Evolutionary conservation across 768 basidiomycete genomes (phyloP).

Genomic region (Leccinum variicolor): DNA sequence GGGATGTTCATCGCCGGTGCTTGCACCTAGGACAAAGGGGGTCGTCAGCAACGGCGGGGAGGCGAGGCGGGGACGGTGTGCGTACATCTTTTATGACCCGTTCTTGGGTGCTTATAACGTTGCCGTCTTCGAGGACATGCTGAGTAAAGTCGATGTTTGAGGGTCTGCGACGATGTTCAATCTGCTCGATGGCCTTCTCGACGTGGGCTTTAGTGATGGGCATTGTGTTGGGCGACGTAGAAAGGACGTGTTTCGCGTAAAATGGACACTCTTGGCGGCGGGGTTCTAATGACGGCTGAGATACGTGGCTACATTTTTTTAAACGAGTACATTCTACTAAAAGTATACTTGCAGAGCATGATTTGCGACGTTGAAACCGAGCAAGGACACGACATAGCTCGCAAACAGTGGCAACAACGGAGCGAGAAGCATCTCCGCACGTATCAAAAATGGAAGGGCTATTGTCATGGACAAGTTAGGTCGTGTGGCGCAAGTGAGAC

Average conservation of each 20-base stretch:
- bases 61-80: background rate
- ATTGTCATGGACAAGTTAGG: slow-evolving; percentile 7
- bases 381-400: slow-evolving; percentile 79
- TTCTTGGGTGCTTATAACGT: slow-evolving; percentile 87
- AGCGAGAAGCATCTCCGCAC: slow-evolving; percentile 86
- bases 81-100: slow-evolving; percentile 94
- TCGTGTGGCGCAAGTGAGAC: slow-evolving; percentile 4
- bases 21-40: slow-evolving; percentile 66
- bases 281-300: slow-evolving; percentile 25
- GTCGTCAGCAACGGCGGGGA: slow-evolving; percentile 5
- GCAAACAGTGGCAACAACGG: slow-evolving; percentile 85
- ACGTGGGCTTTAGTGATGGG: slow-evolving; percentile 35
- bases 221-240: slow-evolving; percentile 13
- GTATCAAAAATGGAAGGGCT: slow-evolving; percentile 94
- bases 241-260: slow-evolving; percentile 10
- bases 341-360: slow-evolving; percentile 82
- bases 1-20: slow-evolving; percentile 93
- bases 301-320: slow-evolving; percentile 13
- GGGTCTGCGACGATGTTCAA: slow-evolving; percentile 42
- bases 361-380: slow-evolving; percentile 89
- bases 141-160: slow-evolving; percentile 86
- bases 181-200: slow-evolving; percentile 35
- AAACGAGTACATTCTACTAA: slow-evolving; percentile 33
- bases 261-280: slow-evolving; percentile 16
- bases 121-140: slow-evolving; percentile 91